Conservation (phyloP, 2,329 filamentous ascomycete species). For the Blastomyces silverae region DNA sequence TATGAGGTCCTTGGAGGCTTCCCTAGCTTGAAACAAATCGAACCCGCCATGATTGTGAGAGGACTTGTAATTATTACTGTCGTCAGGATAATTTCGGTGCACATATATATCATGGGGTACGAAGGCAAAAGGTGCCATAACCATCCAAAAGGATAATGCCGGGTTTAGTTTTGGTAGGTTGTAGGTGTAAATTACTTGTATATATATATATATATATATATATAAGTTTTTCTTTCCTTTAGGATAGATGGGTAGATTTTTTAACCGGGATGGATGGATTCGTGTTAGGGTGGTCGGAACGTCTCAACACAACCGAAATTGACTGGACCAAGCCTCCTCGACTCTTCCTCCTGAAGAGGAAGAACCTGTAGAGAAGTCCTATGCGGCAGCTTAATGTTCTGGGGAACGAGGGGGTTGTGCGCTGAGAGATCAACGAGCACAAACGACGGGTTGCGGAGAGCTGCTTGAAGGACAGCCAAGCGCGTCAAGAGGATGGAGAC, state of each 20-base stretch:
- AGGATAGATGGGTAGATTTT: not conserved
- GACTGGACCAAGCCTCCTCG: constrained; percentile 94
- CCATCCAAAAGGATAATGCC: constrained; percentile 40
- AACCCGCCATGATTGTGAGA: constrained; percentile 42
- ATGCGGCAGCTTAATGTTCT: constrained; percentile 94
- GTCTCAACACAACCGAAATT: constrained; percentile 74
- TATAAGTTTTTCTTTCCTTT: not conserved
- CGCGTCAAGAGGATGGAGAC: constrained; percentile 44
- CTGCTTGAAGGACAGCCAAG: constrained; percentile 39
- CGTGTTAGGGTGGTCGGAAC: constrained; percentile 90
- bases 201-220: constrained; percentile 5
- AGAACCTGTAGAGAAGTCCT: constrained; percentile 96
- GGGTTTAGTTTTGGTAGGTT: constrained; percentile 20
- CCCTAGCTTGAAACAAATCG: constrained; percentile 38
- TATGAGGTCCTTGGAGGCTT: constrained; percentile 69
- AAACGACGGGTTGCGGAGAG: constrained; percentile 29
- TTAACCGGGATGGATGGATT: constrained; percentile 27
- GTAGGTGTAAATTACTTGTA: constrained; percentile 9
- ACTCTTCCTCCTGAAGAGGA: constrained; percentile 99
- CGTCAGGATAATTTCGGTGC: constrained; percentile 27
- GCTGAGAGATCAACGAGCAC: constrained; percentile 36
- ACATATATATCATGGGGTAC: constrained; percentile 45
- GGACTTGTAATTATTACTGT: constrained; percentile 30
- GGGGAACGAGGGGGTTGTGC: constrained; percentile 47
- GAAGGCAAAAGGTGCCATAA: constrained; percentile 66